phyloP scores from a whole-genome alignment of 305 asterid species.

The Solanum hybrid region DNA sequence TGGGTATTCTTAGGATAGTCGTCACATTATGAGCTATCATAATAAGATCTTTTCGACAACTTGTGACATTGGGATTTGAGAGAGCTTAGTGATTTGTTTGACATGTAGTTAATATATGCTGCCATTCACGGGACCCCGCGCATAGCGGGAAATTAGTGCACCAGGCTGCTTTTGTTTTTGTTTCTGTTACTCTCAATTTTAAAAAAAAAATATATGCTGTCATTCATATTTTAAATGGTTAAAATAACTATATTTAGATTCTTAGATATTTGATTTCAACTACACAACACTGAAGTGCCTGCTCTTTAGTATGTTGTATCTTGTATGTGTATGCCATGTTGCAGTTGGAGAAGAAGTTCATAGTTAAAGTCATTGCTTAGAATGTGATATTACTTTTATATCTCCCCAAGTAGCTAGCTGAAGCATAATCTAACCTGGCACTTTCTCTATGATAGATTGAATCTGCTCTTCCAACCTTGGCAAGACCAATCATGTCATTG shows the following conservation, averaged over 20 bases:
- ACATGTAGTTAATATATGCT: background rate
- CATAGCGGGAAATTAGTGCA: background rate
- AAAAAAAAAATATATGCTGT: background rate
- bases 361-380: background rate
- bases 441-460: conserved; percentile 62
- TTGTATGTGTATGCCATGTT: background rate
- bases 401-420: conserved; percentile 1
- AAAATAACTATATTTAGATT: background rate
- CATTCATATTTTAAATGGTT: background rate
- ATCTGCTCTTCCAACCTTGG: conserved; percentile 86
- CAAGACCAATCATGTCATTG: conserved; percentile 92
- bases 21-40: background rate
- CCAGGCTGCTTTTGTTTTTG: background rate
- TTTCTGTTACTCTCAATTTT: background rate
- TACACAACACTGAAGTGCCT: background rate
- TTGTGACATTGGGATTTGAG: background rate
- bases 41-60: background rate
- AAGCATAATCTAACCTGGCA: conserved; percentile 18
- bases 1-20: background rate
- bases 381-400: background rate
- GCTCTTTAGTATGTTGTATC: background rate
- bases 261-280: background rate
- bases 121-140: background rate
- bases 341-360: background rate
- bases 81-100: background rate